These are phyloP conservation scores for Rutstroemia sp. DNA, from an alignment of 2,329 filamentous ascomycete genomes.

Conservation along the genomic window DNA sequence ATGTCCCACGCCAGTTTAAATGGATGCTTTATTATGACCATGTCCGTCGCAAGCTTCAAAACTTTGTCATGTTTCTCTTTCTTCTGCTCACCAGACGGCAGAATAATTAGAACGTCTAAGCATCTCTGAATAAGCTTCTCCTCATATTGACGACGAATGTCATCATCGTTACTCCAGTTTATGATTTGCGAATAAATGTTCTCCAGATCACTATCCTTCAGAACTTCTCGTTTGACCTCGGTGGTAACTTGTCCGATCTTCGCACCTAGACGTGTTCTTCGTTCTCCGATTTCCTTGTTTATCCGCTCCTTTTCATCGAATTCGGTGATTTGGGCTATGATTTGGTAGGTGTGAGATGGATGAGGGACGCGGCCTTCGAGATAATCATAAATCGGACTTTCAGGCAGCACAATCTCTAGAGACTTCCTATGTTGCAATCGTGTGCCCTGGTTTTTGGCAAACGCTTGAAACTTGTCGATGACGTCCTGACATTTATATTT, in stretches of 20 bases:
- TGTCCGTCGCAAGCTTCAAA: conserved; percentile 71
- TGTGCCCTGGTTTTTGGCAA: conserved; percentile 66
- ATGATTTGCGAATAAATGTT: conserved; percentile 75
- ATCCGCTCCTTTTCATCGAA: conserved; percentile 81
- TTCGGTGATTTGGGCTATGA: conserved; percentile 77
- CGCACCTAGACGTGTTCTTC: conserved; percentile 80
- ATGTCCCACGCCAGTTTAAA: conserved; percentile 89
- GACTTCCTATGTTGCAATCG: conserved; percentile 68
- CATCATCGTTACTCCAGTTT: conserved; percentile 85
- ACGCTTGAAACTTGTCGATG: conserved; percentile 72
- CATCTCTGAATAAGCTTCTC: conserved; percentile 81
- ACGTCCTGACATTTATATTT: conserved; percentile 57
- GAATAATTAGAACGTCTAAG: conserved; percentile 67
- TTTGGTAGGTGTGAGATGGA: conserved; percentile 73
- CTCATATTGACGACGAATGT: conserved; percentile 74
- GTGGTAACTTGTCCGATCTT: conserved; percentile 73
- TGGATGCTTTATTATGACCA: conserved; percentile 93
- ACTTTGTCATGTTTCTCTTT: conserved; percentile 63
- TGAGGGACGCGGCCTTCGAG: conserved; percentile 79
- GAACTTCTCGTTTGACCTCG: conserved; percentile 83
- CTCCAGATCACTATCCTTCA: conserved; percentile 68
- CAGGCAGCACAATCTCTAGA: conserved; percentile 69
- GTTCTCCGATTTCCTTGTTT: conserved; percentile 82
- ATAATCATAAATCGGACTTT: conserved; percentile 69
- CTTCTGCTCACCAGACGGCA: conserved; percentile 60